Evolutionary conservation across 2,329 filamentous ascomycete species (phyloP), one percentile per base, ranked within the genome.

Genomic region (Pseudocercospora eumusae): DNA sequence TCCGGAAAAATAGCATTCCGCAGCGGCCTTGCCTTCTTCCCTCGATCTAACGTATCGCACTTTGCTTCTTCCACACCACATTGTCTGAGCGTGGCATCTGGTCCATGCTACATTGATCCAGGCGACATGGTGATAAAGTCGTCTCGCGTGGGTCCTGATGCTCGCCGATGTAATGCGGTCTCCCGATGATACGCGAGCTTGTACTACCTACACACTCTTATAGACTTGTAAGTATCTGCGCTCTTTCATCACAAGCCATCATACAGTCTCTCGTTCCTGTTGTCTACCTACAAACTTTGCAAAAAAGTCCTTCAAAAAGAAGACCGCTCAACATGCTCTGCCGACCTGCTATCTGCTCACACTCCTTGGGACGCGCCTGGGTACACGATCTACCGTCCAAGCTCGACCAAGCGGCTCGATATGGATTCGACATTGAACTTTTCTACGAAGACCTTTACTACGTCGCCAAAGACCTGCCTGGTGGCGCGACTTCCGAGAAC

Each of bases 361-460:
- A 92, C 82, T 92, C 89, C 54, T 82, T 93, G 1, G 90, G 90
- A 45, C 86, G 88, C 45, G 86, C 86, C 69, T 88, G 88, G 71
- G 85, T 88, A 65, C 90, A 93, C 75, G 79, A 81, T 27, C 80
- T 93, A 21, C 75, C 81, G 1, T 78, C 83, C 71, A 93, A 92
- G 72, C 82, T 93, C 54, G 81, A 87, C 71, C 84, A 86, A 77
- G 90, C 90, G 9, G 79, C 83, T 5, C 79, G 81, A 59, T 82
- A 89, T 68, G 87, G 86, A 20, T 86, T 91, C 72, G 89, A 88
- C 56, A 84, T 93, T 66, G 90, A 93, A 73, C 81, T 92, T 20
- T 92, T 92, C 79, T 87, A 88, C 74, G 90, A 93, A 72, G 90
- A 93, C 73, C 82, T 93, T 3, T 78, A 85, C 62, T 85, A 86